These are phyloP conservation scores for Solanum virginianum DNA, from an alignment of 257 asterid species.

Conservation along the genomic window DNA sequence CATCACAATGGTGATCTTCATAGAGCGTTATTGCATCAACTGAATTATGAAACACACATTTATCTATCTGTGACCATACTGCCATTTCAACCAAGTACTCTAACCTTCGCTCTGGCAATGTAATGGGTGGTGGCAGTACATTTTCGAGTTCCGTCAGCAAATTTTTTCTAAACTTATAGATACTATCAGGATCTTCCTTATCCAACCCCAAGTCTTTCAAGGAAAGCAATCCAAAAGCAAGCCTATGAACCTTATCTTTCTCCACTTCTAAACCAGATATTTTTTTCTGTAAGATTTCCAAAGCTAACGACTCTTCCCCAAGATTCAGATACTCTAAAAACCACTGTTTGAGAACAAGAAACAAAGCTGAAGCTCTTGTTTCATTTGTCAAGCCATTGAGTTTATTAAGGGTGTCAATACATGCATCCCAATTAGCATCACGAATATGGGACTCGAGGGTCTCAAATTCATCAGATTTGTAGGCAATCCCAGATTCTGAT, in stretches of 20 bases:
- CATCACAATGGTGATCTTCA: slow-evolving; percentile 71
- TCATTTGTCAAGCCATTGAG: slow-evolving; percentile 44
- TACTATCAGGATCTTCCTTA: slow-evolving; percentile 20
- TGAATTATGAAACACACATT: slow-evolving; percentile 54
- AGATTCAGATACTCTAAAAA: slow-evolving; percentile 50
- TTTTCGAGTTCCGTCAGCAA: slow-evolving; percentile 44
- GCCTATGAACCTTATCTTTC: slow-evolving; percentile 46
- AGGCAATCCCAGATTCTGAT: slow-evolving; percentile 59
- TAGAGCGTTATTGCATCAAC: slow-evolving; percentile 42
- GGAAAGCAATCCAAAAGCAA: slow-evolving; percentile 46
- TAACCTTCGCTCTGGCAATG: slow-evolving; percentile 73
- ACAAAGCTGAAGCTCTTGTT: slow-evolving; percentile 45
- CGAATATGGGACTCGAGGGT: slow-evolving; percentile 38
- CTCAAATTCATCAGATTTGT: slow-evolving; percentile 41
- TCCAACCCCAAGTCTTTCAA: slow-evolving; percentile 29
- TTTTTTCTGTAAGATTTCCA: slow-evolving; percentile 42
- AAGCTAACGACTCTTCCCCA: slow-evolving; percentile 44
- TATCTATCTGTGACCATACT: slow-evolving; percentile 46
- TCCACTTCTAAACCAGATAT: slow-evolving; percentile 30
- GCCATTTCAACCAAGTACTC: slow-evolving; percentile 78
- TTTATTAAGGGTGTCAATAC: slow-evolving; percentile 28
- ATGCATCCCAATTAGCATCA: slow-evolving; percentile 53
- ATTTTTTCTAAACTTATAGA: slow-evolving; percentile 25
- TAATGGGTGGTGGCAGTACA: slow-evolving; percentile 64
- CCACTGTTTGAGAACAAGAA: slow-evolving; percentile 59